These are phyloP conservation scores for Kwoniella heveanensis DNA, from an alignment of 768 basidiomycete genomes.

Conservation along the genomic window DNA sequence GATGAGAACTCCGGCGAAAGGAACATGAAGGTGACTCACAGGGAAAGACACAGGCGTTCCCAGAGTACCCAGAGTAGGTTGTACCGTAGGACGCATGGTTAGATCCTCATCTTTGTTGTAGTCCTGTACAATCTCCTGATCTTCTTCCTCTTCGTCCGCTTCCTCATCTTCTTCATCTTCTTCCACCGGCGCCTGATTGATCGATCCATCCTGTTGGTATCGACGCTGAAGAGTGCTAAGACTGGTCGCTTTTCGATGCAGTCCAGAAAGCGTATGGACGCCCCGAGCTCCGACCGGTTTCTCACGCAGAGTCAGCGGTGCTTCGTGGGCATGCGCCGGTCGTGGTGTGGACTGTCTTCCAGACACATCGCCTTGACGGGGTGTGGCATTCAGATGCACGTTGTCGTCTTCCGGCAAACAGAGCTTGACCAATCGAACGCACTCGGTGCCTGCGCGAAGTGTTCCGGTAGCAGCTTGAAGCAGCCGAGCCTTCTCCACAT, in stretches of 20 bases:
- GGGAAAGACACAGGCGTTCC: conserved; percentile 11
- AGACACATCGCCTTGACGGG: conserved; percentile 62
- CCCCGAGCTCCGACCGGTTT: conserved; percentile 44
- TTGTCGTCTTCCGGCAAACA: conserved; percentile 66
- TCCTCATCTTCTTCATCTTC: conserved; percentile 30
- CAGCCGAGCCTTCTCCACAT: conserved; percentile 75
- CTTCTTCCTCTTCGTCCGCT: conserved; percentile 39
- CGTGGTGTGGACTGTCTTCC: conserved; percentile 60
- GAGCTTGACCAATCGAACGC: conserved; percentile 79
- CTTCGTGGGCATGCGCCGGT: conserved; percentile 17
- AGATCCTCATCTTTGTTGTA: conserved; percentile 64
- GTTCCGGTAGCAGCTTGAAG: conserved; percentile 85
- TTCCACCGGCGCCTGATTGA: conserved; percentile 24
- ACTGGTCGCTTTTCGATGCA: conserved; percentile 56
- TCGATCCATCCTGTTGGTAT: conserved; percentile 33
- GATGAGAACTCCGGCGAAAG: background rate
- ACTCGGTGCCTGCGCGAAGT: conserved; percentile 83
- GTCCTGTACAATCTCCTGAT: conserved; percentile 39
- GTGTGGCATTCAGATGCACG: conserved; percentile 18
- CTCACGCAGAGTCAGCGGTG: conserved; percentile 25
- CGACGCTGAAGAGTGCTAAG: conserved; percentile 46
- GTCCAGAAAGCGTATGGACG: conserved; percentile 54
- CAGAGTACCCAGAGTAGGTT: conserved; percentile 1
- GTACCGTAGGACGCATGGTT: conserved; percentile 58
- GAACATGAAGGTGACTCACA: conserved; percentile 5